Conservation (phyloP, 306 rosid genomes). For the Astragalus glycyphyllos region DNA sequence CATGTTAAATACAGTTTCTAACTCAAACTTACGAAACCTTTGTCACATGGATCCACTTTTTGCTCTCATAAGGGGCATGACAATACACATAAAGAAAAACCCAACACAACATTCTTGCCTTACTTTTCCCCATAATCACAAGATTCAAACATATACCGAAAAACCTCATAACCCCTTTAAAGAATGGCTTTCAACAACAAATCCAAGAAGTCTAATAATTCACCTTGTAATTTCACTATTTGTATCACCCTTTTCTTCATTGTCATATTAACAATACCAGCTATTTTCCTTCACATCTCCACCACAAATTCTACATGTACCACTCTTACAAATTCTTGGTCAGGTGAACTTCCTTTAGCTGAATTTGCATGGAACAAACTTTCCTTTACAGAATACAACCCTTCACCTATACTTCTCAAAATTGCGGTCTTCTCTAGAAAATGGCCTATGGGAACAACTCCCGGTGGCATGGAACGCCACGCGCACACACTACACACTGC, state of each 20-base stretch:
- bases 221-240: slow-evolving; percentile 57
- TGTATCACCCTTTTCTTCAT: slow-evolving; percentile 76
- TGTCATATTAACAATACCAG: slow-evolving; percentile 76
- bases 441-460: slow-evolving; percentile 85
- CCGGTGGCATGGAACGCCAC: slow-evolving; percentile 99
- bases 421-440: slow-evolving; percentile 91
- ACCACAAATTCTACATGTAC: slow-evolving; percentile 68
- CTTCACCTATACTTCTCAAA: slow-evolving; percentile 59
- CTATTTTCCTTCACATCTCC: slow-evolving; percentile 63
- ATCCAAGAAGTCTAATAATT: slow-evolving; percentile 52
- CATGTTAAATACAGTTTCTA: slow-evolving; percentile 17
- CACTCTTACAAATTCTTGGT: slow-evolving; percentile 61
- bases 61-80: slow-evolving; percentile 52
- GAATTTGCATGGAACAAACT: slow-evolving; percentile 90
- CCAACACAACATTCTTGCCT: slow-evolving; percentile 49
- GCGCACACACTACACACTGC: slow-evolving; percentile 88
- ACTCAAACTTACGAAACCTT: slow-evolving; percentile 33
- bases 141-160: slow-evolving; percentile 35
- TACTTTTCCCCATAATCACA: slow-evolving; percentile 30
- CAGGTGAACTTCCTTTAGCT: slow-evolving; percentile 76
- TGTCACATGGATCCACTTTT: slow-evolving; percentile 52
- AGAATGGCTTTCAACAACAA: slow-evolving; percentile 74
- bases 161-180: slow-evolving; percentile 29
- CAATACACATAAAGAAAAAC: slow-evolving; percentile 55
- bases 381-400: slow-evolving; percentile 42